Conservation (phyloP, 2,329 filamentous ascomycete genomes). For the Lasiodiplodia hormozganensis region DNA sequence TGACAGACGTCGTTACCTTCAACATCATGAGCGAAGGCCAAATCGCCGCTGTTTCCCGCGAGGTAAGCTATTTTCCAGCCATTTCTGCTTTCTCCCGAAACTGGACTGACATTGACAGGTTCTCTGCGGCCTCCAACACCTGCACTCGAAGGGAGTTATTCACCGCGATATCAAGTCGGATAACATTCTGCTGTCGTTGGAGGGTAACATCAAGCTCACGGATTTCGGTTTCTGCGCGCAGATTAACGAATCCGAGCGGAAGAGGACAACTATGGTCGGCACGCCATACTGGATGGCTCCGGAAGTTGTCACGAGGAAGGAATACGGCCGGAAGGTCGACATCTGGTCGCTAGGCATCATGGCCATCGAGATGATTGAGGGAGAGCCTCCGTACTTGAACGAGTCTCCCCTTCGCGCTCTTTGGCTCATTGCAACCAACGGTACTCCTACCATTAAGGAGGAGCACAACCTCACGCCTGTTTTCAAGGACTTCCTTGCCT, state of each 20-base stretch:
- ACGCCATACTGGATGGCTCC: slow-evolving; percentile 99
- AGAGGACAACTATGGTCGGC: slow-evolving; percentile 98
- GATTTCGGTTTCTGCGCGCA: slow-evolving; percentile 99
- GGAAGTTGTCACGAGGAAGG: slow-evolving; percentile 95
- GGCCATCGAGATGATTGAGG: slow-evolving; percentile 99
- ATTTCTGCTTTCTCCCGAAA: neutral
- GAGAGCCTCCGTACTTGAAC: slow-evolving; percentile 94
- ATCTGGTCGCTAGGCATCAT: slow-evolving; percentile 99
- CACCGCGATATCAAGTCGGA: slow-evolving; percentile 99
- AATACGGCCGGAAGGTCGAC: slow-evolving; percentile 97
- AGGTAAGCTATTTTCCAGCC: slow-evolving; percentile 55
- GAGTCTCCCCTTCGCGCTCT: slow-evolving; percentile 92
- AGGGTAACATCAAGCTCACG: slow-evolving; percentile 97
- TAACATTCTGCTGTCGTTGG: slow-evolving; percentile 91
- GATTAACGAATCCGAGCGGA: slow-evolving; percentile 89
- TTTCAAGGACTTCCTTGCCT: slow-evolving; percentile 90
- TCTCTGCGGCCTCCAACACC: slow-evolving; percentile 78
- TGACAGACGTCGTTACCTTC: slow-evolving; percentile 98
- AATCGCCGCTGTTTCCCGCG: slow-evolving; percentile 93
- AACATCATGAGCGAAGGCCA: slow-evolving; percentile 99
- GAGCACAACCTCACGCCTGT: slow-evolving; percentile 80
- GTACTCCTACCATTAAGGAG: slow-evolving; percentile 93
- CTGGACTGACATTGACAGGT: slow-evolving; percentile 31
- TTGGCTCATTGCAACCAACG: slow-evolving; percentile 96
- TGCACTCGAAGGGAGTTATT: slow-evolving; percentile 97